These are phyloP conservation scores for Astrephomene gubernaculifera DNA, from an alignment of 139 green algal genomes.

Conservation along the genomic window DNA sequence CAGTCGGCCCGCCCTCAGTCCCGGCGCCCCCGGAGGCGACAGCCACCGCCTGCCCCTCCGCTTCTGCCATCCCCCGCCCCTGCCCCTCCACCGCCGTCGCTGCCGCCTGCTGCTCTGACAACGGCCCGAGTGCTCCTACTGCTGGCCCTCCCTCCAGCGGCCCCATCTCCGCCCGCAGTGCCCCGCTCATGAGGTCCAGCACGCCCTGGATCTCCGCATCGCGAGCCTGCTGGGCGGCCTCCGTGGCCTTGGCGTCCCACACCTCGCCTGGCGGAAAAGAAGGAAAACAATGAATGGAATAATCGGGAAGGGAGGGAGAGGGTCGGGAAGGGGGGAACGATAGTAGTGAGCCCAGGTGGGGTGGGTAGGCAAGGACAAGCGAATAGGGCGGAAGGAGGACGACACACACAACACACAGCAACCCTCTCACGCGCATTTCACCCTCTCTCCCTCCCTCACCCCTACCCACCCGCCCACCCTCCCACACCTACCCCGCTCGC, in stretches of 20 bases:
- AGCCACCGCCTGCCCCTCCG: neutral
- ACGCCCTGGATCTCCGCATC: conserved; percentile 73
- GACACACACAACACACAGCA: too few species aligned
- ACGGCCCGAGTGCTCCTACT: too few species aligned
- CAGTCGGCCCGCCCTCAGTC: neutral
- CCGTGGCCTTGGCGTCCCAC: conserved; percentile 71
- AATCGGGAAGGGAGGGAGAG: too few species aligned
- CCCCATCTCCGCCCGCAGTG: conserved; percentile 51
- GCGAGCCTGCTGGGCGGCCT: conserved; percentile 71
- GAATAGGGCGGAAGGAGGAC: too few species aligned
- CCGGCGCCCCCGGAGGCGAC: neutral
- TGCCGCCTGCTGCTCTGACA: neutral
- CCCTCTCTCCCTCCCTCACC: neutral
- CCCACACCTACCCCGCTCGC: neutral
- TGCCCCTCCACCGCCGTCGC: neutral
- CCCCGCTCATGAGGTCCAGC: conserved; percentile 51
- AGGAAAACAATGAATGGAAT: too few species aligned
- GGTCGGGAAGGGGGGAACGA: neutral
- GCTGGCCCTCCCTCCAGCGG: conserved; percentile 2
- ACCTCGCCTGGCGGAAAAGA: conserved; percentile 30
- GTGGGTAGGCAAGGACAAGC: too few species aligned
- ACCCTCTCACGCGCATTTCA: neutral
- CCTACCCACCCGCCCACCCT: neutral
- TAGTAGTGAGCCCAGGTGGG: neutral
- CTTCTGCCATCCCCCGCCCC: neutral